phyloP scores from a whole-genome alignment of 2,329 filamentous ascomycete genomes.

The Chaetoscypha palmicola region DNA sequence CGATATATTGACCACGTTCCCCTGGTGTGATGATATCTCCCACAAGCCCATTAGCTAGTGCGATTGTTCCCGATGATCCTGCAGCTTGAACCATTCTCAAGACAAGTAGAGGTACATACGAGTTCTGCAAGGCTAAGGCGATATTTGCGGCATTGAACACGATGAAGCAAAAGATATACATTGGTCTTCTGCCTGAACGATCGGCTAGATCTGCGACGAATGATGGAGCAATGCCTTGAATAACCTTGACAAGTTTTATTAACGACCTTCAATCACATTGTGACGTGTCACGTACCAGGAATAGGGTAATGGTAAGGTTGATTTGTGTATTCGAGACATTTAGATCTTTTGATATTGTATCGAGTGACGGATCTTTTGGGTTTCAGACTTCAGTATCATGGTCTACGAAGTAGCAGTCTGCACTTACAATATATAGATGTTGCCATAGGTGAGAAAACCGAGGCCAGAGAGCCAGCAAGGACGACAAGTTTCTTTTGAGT shows the following conservation, averaged over 20 bases:
- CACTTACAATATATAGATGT: constrained; percentile 33
- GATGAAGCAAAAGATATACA: constrained; percentile 46
- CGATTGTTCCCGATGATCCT: constrained; percentile 51
- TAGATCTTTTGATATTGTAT: constrained; percentile 41
- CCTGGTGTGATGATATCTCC: constrained; percentile 55
- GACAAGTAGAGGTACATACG: constrained; percentile 44
- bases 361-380: constrained; percentile 41
- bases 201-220: constrained; percentile 51
- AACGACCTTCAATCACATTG: constrained; percentile 25
- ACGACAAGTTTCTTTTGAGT: constrained; percentile 33
- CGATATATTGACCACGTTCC: constrained; percentile 60
- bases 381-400: not conserved
- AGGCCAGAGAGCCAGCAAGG: constrained; percentile 42
- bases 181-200: constrained; percentile 44
- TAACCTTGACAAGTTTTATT: constrained; percentile 35
- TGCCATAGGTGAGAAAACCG: constrained; percentile 44
- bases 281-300: constrained; percentile 26
- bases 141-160: constrained; percentile 49
- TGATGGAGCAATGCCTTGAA: constrained; percentile 52
- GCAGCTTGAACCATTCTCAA: constrained; percentile 47
- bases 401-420: constrained; percentile 34
- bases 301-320: constrained; percentile 35
- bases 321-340: constrained; percentile 35
- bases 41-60: constrained; percentile 51
- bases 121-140: constrained; percentile 43